These are phyloP conservation scores for Fraxinus cuspidata DNA, from an alignment of 257 asterid genomes.

Conservation along the genomic window DNA sequence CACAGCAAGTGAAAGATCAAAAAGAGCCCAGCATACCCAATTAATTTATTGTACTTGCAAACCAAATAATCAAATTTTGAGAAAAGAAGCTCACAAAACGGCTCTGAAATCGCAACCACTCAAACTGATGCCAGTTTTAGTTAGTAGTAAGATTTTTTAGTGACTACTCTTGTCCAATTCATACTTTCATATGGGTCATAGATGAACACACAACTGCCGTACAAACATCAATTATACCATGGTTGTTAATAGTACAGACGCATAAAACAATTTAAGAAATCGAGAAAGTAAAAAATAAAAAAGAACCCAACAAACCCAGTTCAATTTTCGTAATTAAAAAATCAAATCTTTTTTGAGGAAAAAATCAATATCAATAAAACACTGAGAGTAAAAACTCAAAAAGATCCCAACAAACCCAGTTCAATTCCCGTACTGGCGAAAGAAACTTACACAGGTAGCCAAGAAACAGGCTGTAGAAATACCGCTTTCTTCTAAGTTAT, in stretches of 20 bases:
- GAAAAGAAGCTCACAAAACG: not conserved
- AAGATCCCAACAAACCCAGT: too few species aligned
- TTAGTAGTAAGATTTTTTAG: too few species aligned
- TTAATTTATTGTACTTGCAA: not conserved
- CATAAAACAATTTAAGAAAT: not conserved
- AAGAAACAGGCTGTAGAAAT: not conserved
- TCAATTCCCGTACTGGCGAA: too few species aligned
- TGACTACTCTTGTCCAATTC: too few species aligned
- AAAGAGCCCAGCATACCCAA: not conserved
- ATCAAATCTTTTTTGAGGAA: too few species aligned
- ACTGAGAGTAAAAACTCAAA: too few species aligned
- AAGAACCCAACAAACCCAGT: not conserved
- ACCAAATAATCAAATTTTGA: not conserved
- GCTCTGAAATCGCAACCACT: too few species aligned
- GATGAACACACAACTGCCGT: not conserved
- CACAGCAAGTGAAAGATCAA: not conserved
- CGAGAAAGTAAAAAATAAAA: not conserved
- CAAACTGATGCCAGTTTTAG: too few species aligned
- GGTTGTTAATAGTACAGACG: not conserved
- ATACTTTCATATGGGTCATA: too few species aligned
- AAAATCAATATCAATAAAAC: not conserved
- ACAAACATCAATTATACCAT: not conserved
- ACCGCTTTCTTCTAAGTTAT: not conserved
- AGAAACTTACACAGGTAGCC: not conserved
- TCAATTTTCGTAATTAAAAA: not conserved